phyloP scores from a whole-genome alignment of 108 stramenopile species.

The Nitzschia sp. region DNA sequence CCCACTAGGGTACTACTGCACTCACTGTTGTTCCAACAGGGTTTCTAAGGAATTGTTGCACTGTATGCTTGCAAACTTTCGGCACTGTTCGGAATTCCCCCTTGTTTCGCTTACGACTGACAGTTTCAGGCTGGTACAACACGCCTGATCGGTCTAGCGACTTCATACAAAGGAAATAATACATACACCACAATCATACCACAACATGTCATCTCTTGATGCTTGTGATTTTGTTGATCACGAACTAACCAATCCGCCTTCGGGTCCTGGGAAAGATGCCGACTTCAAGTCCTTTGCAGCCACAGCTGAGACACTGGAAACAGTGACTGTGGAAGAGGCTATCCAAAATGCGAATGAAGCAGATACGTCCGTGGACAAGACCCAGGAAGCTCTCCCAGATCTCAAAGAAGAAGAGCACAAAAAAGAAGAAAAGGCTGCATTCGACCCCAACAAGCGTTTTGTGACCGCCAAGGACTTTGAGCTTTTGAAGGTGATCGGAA shows the following conservation, averaged over 20 bases:
- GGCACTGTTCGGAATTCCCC: too few species aligned
- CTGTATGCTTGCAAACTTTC: too few species aligned
- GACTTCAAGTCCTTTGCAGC: conserved; percentile 31
- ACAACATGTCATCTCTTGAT: neutral
- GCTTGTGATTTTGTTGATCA: conserved; percentile 12
- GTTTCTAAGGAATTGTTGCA: too few species aligned
- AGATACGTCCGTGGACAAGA: neutral
- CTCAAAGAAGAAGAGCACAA: neutral
- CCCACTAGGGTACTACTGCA: too few species aligned
- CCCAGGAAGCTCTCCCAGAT: neutral
- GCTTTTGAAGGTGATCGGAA: conserved; percentile 89
- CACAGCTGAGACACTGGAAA: conserved; percentile 11
- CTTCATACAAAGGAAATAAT: too few species aligned
- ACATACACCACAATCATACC: too few species aligned
- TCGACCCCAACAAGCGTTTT: conserved; percentile 35
- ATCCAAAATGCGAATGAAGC: neutral
- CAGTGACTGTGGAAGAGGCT: conserved; percentile 33
- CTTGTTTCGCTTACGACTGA: too few species aligned
- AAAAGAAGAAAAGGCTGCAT: neutral
- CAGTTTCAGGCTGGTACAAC: too few species aligned
- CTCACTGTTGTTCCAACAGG: too few species aligned
- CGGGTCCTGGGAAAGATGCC: neutral
- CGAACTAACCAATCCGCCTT: too few species aligned
- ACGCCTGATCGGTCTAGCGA: too few species aligned
- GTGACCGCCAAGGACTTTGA: conserved; percentile 86